Evolutionary conservation across 768 basidiomycete genomes (phyloP).

Genomic region (Boletus edulis): DNA sequence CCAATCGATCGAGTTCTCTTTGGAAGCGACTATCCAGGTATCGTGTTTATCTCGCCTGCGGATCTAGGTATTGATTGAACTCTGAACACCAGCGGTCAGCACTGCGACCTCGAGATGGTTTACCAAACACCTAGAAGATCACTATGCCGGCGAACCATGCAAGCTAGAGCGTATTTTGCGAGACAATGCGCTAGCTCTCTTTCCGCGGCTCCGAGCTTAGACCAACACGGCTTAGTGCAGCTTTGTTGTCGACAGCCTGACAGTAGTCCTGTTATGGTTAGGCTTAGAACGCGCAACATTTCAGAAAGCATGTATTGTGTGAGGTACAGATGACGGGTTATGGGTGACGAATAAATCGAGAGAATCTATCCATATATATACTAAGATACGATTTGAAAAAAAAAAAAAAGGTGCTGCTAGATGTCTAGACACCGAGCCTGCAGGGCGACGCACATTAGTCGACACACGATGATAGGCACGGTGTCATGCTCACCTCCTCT

Average conservation of each 20-base stretch:
- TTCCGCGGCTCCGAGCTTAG: conserved; percentile 36
- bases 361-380: conserved; percentile 24
- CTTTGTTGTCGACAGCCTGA: neutral
- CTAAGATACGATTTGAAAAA: conserved; percentile 4
- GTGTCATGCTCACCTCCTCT: conserved; percentile 57
- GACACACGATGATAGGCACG: neutral
- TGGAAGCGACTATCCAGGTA: conserved; percentile 79
- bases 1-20: conserved; percentile 54
- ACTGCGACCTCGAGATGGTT: conserved; percentile 59
- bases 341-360: conserved; percentile 22
- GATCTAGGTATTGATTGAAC: neutral
- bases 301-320: conserved; percentile 21
- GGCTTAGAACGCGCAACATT: conserved; percentile 10
- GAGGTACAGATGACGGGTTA: conserved; percentile 28
- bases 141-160: conserved; percentile 40
- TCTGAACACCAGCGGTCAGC: conserved; percentile 49
- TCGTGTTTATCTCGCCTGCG: conserved; percentile 7
- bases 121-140: conserved; percentile 48
- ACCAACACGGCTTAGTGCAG: neutral
- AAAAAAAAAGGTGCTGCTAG: conserved; percentile 6
- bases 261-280: neutral
- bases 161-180: conserved; percentile 45
- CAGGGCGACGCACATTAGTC: conserved; percentile 2
- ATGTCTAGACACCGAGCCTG: conserved; percentile 61
- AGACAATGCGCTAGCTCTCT: conserved; percentile 51